phyloP scores from a whole-genome alignment of 2,329 filamentous ascomycete genomes.

The Trichoderma sp. region DNA sequence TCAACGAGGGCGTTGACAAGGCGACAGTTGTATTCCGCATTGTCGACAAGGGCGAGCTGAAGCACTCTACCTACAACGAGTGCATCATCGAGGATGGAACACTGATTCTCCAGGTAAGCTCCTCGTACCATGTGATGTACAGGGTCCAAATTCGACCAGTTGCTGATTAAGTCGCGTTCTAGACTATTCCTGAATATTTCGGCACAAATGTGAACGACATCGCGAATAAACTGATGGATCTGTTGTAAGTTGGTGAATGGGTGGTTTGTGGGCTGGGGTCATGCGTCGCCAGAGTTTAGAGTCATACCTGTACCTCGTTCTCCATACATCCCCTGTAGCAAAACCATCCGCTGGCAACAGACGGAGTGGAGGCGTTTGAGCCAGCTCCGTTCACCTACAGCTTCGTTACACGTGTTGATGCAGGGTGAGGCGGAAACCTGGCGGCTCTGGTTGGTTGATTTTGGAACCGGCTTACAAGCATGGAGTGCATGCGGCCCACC shows the following conservation, averaged over 20 bases:
- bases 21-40: constrained; percentile 45
- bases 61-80: constrained; percentile 44
- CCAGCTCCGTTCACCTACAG: constrained; percentile 9
- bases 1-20: constrained; percentile 46
- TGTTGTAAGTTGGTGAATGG: not conserved
- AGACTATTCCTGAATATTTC: constrained; percentile 5
- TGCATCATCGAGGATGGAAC: constrained; percentile 47
- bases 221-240: constrained; percentile 25
- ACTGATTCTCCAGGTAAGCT: constrained; percentile 46
- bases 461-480: not conserved
- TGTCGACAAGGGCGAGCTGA: constrained; percentile 43
- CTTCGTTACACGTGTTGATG: constrained; percentile 16
- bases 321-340: not conserved
- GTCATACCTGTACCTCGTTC: not conserved
- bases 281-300: not conserved
- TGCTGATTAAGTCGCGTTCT: not conserved
- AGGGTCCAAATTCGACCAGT: not conserved
- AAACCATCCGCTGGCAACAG: constrained; percentile 3
- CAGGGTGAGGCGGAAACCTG: constrained; percentile 5
- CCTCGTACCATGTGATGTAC: not conserved
- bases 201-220: constrained; percentile 16
- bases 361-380: not conserved
- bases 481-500: constrained; percentile 1
- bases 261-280: not conserved
- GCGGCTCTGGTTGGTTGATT: constrained; percentile 2